Evolutionary conservation across 345 rosid genomes (phyloP), one percentile per base, ranked within the genome.

Genomic region (Lepidium sativum): DNA sequence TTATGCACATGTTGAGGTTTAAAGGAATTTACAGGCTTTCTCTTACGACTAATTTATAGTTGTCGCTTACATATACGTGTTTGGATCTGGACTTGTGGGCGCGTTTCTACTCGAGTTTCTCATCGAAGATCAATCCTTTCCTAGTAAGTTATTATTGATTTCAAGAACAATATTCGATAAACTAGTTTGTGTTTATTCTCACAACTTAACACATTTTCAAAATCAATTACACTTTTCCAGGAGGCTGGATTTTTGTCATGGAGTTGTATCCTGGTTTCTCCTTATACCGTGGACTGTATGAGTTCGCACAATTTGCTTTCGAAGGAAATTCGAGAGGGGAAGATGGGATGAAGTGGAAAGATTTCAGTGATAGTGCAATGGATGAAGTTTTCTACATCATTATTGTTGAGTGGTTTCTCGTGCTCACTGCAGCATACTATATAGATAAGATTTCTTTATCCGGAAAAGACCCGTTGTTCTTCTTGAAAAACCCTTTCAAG

Each of bases 261-360:
- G 96, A 94, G 84, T 65, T 94, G 58, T 90, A 77, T 79, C 99
- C 97, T 54, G 95, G 96, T 44, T 94, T 94, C 63, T 65, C 97
- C 27, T 62, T 94, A 12, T 90, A 81, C 62, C 99, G 97, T 45
- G 99, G 99, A 9, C 61, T 94, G 40, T 94, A 94, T 33, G 96
- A 94, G 69, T 85, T 90, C 12, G 68, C 85, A 3, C 82, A 82
- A 45, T 88, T 81, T 70, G 48, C 97, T 52, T 79, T 83, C 38
- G 54, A 1, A 1, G 97, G 87, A 34, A 67, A 73, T 79, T 68
- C 60, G 64, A 77, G 81, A 79, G 92, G 89, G n/a, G 79, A 63
- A 27, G 57, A 73, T 72, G 97, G 99, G 63, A 94, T 94, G 95
- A 78, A 38, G 41, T 94, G 97, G 97, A 32, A 65, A 37, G 68